Conservation (phyloP, 2,329 filamentous ascomycete genomes). For the Diaporthe longicolla region DNA sequence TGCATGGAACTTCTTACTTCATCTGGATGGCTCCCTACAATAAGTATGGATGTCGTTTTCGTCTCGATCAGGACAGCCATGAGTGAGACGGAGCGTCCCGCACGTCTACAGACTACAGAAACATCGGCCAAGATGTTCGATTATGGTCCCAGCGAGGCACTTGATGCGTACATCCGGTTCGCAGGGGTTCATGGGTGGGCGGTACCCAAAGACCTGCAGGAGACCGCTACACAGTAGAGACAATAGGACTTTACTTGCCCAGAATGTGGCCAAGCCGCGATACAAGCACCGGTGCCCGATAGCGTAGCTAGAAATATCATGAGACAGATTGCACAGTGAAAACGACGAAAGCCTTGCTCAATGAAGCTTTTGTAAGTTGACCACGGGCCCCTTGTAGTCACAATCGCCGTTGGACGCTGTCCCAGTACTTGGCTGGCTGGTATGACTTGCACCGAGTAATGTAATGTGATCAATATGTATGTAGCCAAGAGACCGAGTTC, state of each 20-base stretch:
- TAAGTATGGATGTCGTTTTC: slow-evolving; percentile 83
- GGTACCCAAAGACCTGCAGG: slow-evolving; percentile 73
- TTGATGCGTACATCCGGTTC: slow-evolving; percentile 79
- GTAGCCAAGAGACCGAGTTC: not conserved
- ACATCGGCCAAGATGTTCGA: slow-evolving; percentile 52
- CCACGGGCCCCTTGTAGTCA: not conserved
- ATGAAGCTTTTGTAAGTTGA: not conserved
- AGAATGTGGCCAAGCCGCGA: not conserved
- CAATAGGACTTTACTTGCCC: not conserved
- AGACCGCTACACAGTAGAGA: slow-evolving; percentile 54
- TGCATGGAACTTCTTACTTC: slow-evolving; percentile 88
- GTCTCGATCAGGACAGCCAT: slow-evolving; percentile 86
- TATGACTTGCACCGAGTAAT: too few relatives aligned
- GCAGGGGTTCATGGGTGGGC: slow-evolving; percentile 80
- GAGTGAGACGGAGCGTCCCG: slow-evolving; percentile 78
- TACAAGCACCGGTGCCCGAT: too few relatives aligned
- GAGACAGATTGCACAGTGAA: not conserved
- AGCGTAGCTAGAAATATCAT: not conserved
- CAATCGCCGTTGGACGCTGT: not conserved
- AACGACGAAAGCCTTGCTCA: not conserved
- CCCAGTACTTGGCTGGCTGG: not conserved
- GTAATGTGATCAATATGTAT: not conserved
- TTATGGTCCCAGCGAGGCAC: slow-evolving; percentile 79
- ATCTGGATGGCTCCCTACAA: slow-evolving; percentile 82
- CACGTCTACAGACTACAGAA: slow-evolving; percentile 67